Evolutionary conservation across 2,329 filamentous ascomycete genomes (phyloP), one percentile per base, ranked within the genome.

Genomic region (Volutella citrinella): DNA sequence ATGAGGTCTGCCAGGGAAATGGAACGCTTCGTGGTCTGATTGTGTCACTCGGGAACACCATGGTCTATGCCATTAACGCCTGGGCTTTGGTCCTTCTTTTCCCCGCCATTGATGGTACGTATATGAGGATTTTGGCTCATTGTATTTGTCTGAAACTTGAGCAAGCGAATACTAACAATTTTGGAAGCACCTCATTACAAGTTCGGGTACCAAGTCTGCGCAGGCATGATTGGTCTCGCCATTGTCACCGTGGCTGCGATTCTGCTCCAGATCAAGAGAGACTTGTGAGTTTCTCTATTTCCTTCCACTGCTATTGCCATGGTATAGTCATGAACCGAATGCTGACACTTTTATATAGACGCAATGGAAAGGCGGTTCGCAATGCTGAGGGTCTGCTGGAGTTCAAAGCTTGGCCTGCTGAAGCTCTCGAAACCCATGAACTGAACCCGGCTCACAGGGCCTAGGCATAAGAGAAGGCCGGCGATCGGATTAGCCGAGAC

Each of bases 31-130:
- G 38, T 6, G 38, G 38, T 9, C 27, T 41, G 17, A 41, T 41
- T 13, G 38, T 41, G 7, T 41, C 38, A 4, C 12, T 41, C 7
- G 38, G 34, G 1, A 41, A 41, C 15, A 41, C 38, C 9, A 30
- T 37, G 27, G 38, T 38, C 16, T 41, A 41, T 27, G 38, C 38
- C 11, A 41, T 41, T 17, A 41, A 41, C 17, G 29, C 38, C 1
- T 41, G 38, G 38, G 38, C 38, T 16, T 9, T 41, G 23, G 38
- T 41, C 3, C 11, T 41, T 1, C 34, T 41, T 6, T 41, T 41
- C 20, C 38, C 38, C 6, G 38, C 38, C 2, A 34, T 41, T 6
- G 38, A 38, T 9, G 38, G 34, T 41, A 30, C 16, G 22, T 19
- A 19, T 6, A 11, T 11, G 10, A 11, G 4, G 19, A n/a, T 24